These are phyloP conservation scores for Primulina tabacum DNA, from an alignment of 257 asterid species.

Conservation along the genomic window DNA sequence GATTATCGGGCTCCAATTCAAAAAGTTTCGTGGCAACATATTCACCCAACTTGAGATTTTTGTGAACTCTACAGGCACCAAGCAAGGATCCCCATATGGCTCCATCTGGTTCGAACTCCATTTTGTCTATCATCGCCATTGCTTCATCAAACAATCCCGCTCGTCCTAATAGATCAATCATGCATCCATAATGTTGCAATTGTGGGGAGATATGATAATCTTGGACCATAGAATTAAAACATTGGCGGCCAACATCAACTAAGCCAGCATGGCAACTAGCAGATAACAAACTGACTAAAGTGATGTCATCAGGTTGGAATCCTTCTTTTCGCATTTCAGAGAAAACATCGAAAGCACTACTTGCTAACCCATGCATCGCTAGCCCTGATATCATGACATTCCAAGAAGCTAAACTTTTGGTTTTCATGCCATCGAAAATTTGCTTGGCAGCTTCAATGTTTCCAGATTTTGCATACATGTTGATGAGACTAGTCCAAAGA, in stretches of 20 bases:
- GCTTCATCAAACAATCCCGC: slow-evolving; percentile 44
- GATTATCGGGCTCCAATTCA: slow-evolving; percentile 37
- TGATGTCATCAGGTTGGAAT: slow-evolving; percentile 37
- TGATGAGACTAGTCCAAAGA: slow-evolving; percentile 43
- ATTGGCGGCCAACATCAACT: slow-evolving; percentile 35
- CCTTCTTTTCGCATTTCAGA: slow-evolving; percentile 32
- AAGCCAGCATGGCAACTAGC: slow-evolving; percentile 47
- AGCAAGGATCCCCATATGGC: slow-evolving; percentile 52
- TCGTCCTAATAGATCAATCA: slow-evolving; percentile 40
- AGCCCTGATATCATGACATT: slow-evolving; percentile 46
- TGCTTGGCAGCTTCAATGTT: slow-evolving; percentile 39
- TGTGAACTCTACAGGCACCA: slow-evolving; percentile 39
- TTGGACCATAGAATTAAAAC: slow-evolving; percentile 33
- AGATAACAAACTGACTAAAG: slow-evolving; percentile 39
- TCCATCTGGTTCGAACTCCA: slow-evolving; percentile 41
- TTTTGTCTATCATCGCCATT: slow-evolving; percentile 27
- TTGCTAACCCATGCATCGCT: slow-evolving; percentile 47
- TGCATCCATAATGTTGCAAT: slow-evolving; percentile 45
- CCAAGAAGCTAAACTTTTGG: slow-evolving; percentile 38
- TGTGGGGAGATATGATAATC: slow-evolving; percentile 34
- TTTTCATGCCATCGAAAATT: slow-evolving; percentile 24
- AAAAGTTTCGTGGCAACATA: slow-evolving; percentile 27
- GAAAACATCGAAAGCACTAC: slow-evolving; percentile 33
- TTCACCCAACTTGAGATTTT: slow-evolving; percentile 38
- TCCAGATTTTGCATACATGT: slow-evolving; percentile 51